Base-by-base conservation (phyloP, 108 stramenopile species). In the Pseudonitzschia delicatissima region DNA sequence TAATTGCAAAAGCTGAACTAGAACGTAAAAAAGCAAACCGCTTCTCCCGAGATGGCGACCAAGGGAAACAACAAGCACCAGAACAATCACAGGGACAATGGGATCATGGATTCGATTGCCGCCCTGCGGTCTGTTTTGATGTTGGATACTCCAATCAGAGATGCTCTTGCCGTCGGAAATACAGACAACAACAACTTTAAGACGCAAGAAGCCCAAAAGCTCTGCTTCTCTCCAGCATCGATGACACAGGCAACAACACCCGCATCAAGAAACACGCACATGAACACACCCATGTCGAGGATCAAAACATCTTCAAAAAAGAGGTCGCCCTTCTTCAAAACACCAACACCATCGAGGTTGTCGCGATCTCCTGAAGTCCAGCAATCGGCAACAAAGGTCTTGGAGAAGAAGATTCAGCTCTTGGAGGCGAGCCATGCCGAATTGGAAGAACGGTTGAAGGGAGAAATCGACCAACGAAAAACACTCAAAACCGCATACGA, bases 81-180 rank as follows among this genome's bases (percentile, higher is more conserved):
- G 17, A 1, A 8, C 47, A 48, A 48, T 23, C 21, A 21, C 21
- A 48, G 47, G 21, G 72, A 40, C 18, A 32, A 45, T 29, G 62
- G 35, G 21, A 60, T 73, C 36, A 50, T 61, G 20, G 58, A 66
- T 39, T 67, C 66, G 21, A 66, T 73, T 53, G 72, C 65, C n/a
- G 65, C 65, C 11, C 50, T 73, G 12, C 72, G 72, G 39, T 62
- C 58, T 5, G 55, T 73, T 37, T 45, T 73, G 44, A 73, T 66
- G 72, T 48, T 73, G 31, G 72, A 73, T 55, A 73, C 65, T 33
- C 66, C 72, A 0, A 61, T 57, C 12, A 35, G 60, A 4, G 7
- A 7, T n/a, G 26, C 21, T 18, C 37, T 61, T 1, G 36, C 60
- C 20, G 39, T 21, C 37, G 39, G 36, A 12, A n/a, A n/a, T n/a